Base-by-base conservation (phyloP, 2,329 filamentous ascomycete genomes). In the Hyphodiscus sp. region DNA sequence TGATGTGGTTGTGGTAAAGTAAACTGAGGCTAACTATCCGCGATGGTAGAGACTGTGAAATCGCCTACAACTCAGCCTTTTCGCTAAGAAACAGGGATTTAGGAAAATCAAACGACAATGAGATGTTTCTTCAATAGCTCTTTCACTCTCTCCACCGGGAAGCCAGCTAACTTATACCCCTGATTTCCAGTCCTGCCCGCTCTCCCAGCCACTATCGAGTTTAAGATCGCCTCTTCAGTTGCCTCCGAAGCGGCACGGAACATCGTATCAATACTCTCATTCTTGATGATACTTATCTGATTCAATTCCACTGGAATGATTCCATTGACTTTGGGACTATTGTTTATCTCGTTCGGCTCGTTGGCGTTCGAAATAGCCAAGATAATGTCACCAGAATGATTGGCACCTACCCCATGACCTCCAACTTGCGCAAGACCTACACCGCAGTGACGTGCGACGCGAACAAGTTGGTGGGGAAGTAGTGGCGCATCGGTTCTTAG, bases 181-280 rank as follows among this genome's bases (percentile, higher is more conserved):
- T 74, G 70, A 54, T 76, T 73, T 0, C 82, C 82, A 1, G 72
- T 74, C 71, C 83, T 79, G 0, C 76, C 79, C 60, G 82, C 76
- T 1, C 82, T 81, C 71, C 79, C 83, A 56, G 76, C 83, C 51
- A 66, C 55, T 9, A 86, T 67, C 0, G 78, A 76, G 63, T 87
- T 87, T 57, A 83, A 78, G 51, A 87, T 84, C 1, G 81, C 76
- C 67, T 87, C 83, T 61, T 87, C 82, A 0, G 80, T 80, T 0
- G 77, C 78, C 62, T 87, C 83, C 0, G 80, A 79, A 1, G 74
- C 77, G 1, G 81, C 83, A 64, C 83, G 77, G 54, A 87, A 82
- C 53, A 85, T 66, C 0, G 75, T 74, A 58, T 85, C 82, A 55
- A 86, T 82, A 2, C 76, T 80, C 49, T 75, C 70, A 60, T 85